A percentile compares a stretch with the other conserved stretches of the same genome.
phyloP scores from a whole-genome alignment of 306 rosid genomes.

The Lithocarpus polystachyus region DNA sequence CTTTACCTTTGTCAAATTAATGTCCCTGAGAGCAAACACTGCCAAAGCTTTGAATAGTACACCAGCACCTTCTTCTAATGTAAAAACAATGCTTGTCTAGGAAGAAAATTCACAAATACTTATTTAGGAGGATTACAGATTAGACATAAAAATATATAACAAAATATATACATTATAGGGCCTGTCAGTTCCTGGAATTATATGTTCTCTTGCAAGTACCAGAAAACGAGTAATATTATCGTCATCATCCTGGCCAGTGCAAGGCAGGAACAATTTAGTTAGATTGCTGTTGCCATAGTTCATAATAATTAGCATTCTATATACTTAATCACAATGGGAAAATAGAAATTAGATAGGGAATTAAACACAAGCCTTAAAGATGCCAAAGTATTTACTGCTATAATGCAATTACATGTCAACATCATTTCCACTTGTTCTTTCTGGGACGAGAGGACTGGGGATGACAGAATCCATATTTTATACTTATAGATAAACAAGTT shows the following conservation, averaged over 20 bases:
- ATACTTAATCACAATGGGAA: neutral
- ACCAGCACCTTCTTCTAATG: constrained; percentile 87
- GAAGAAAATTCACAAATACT: constrained; percentile 17
- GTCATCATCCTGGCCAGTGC: constrained; percentile 56
- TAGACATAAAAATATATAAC: neutral
- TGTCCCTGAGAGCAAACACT: constrained; percentile 70
- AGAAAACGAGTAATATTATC: constrained; percentile 77
- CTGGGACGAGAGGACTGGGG: no score
- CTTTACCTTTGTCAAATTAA: constrained; percentile 69
- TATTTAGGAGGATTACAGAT: constrained; percentile 9
- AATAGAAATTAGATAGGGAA: neutral
- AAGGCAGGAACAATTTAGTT: constrained; percentile 24
- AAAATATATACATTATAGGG: constrained; percentile 52
- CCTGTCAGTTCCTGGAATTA: constrained; percentile 61
- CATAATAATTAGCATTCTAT: neutral
- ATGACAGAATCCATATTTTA: no score
- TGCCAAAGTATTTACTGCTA: neutral
- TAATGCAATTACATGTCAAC: neutral
- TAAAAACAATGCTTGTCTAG: constrained; percentile 86
- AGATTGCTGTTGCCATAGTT: constrained; percentile 12
- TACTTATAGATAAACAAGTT: no score
- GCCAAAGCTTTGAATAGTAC: constrained; percentile 87
- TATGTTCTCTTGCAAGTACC: constrained; percentile 83
- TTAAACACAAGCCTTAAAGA: neutral
- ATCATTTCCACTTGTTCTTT: neutral